These are phyloP conservation scores for Amylostereum chailletii DNA, from an alignment of 1,284 basidiomycete genomes.

Conservation along the genomic window DNA sequence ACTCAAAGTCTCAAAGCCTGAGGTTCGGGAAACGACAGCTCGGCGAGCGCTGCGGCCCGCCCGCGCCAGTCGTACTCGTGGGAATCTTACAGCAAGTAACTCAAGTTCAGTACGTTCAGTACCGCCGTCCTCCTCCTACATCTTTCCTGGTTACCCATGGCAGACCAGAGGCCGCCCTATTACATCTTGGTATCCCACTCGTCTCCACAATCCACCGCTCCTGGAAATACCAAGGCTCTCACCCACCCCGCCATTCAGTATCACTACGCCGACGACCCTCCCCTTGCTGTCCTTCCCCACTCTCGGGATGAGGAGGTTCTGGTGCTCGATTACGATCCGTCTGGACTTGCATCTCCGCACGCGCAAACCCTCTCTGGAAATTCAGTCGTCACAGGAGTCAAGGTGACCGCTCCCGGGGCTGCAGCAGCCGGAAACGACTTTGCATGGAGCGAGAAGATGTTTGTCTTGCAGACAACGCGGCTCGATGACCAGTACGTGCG, in stretches of 20 bases:
- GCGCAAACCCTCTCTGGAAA: conserved; percentile 56
- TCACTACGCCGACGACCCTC: conserved; percentile 70
- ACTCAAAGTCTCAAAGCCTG: too few species aligned
- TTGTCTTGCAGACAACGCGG: conserved; percentile 55
- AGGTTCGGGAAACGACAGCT: too few species aligned
- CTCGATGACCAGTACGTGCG: conserved; percentile 21
- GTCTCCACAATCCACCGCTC: conserved; percentile 20
- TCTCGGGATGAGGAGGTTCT: conserved; percentile 58
- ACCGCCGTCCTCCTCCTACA: not conserved
- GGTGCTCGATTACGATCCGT: conserved; percentile 54
- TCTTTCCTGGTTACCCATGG: too few species aligned
- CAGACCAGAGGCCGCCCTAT: conserved; percentile 32
- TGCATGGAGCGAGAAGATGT: conserved; percentile 57
- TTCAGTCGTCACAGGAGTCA: conserved; percentile 50
- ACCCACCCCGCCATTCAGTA: conserved; percentile 73
- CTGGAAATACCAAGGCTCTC: conserved; percentile 36
- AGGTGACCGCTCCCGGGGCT: conserved; percentile 62
- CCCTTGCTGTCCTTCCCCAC: conserved; percentile 48
- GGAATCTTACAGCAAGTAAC: too few species aligned
- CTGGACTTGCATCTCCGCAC: conserved; percentile 24
- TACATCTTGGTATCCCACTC: conserved; percentile 56
- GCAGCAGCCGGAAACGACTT: conserved; percentile 36
- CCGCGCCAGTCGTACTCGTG: too few species aligned
- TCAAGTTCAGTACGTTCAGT: not conserved
- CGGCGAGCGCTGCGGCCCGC: too few species aligned